phyloP scores from a whole-genome alignment of 225 moss, liverwort and hornwort genomes.

The Antitrichia curtipendula region DNA sequence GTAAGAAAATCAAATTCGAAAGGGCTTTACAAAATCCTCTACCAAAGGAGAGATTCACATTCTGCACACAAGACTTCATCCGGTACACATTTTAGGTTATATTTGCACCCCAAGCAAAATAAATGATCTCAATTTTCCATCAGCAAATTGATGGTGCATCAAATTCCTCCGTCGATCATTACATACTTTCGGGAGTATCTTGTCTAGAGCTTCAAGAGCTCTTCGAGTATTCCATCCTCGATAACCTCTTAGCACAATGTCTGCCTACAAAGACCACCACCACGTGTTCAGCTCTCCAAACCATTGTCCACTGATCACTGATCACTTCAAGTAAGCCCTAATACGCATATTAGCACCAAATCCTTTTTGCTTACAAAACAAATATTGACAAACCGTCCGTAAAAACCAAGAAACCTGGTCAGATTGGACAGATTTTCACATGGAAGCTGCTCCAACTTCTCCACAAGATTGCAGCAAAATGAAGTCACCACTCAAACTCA shows the following conservation, averaged over 20 bases:
- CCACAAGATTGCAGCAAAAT: background rate
- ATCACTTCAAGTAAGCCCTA: background rate
- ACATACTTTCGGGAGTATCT: slow-evolving; percentile 57
- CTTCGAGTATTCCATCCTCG: slow-evolving; percentile 85
- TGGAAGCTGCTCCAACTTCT: background rate
- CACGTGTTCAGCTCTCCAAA: background rate
- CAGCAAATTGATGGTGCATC: background rate
- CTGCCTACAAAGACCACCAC: slow-evolving; percentile 38
- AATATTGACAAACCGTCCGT: background rate
- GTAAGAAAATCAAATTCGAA: background rate
- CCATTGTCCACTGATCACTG: background rate
- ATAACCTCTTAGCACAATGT: slow-evolving; percentile 66
- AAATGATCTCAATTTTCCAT: background rate
- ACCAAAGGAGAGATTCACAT: background rate
- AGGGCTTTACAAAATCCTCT: background rate
- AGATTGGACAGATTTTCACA: background rate
- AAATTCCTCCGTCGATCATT: background rate
- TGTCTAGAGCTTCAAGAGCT: slow-evolving; percentile 45
- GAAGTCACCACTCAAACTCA: background rate
- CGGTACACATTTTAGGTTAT: background rate
- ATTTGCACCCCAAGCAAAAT: background rate
- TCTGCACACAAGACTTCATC: background rate
- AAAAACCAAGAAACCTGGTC: background rate
- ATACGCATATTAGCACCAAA: background rate
- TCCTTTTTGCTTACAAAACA: background rate